Percentiles rank a stretch among this genome's conserved stretches.
These are phyloP conservation scores for Scalesia atractyloides DNA, from an alignment of 129 eudicot species.

Conservation along the genomic window DNA sequence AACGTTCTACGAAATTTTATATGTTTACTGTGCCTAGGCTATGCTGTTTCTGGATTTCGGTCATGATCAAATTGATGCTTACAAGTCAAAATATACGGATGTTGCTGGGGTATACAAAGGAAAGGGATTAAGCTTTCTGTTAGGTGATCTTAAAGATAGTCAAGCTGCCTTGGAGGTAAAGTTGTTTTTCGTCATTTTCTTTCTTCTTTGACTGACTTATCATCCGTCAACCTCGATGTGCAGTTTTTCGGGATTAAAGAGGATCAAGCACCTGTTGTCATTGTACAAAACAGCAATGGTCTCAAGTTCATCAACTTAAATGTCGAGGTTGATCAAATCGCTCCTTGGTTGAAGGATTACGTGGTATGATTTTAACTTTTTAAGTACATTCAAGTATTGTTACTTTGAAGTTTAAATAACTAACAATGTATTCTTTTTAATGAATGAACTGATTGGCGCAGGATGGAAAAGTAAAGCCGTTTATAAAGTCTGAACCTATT, in stretches of 20 bases:
- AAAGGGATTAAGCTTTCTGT: slow-evolving; percentile 53
- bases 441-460: slow-evolving; percentile 22
- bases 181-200: background rate
- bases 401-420: background rate
- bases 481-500: slow-evolving; percentile 79
- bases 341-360: slow-evolving; percentile 79
- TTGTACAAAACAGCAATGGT: slow-evolving; percentile 71
- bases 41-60: slow-evolving; percentile 64
- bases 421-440: too few relatives aligned
- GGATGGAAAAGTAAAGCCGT: slow-evolving; percentile 83
- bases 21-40: slow-evolving; percentile 44
- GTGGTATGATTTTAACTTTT: slow-evolving; percentile 44
- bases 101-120: slow-evolving; percentile 68
- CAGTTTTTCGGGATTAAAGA: slow-evolving; percentile 88
- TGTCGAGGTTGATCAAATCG: slow-evolving; percentile 75
- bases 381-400: too few relatives aligned
- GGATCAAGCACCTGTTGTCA: slow-evolving; percentile 72
- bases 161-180: slow-evolving; percentile 58
- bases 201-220: background rate
- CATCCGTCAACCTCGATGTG: slow-evolving; percentile 22
- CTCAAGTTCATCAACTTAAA: slow-evolving; percentile 73
- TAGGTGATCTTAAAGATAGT: slow-evolving; percentile 68
- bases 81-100: slow-evolving; percentile 51
- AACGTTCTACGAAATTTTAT: background rate
- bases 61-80: slow-evolving; percentile 46